phyloP scores from a whole-genome alignment of 83 land plant species.

The Picea abies region DNA sequence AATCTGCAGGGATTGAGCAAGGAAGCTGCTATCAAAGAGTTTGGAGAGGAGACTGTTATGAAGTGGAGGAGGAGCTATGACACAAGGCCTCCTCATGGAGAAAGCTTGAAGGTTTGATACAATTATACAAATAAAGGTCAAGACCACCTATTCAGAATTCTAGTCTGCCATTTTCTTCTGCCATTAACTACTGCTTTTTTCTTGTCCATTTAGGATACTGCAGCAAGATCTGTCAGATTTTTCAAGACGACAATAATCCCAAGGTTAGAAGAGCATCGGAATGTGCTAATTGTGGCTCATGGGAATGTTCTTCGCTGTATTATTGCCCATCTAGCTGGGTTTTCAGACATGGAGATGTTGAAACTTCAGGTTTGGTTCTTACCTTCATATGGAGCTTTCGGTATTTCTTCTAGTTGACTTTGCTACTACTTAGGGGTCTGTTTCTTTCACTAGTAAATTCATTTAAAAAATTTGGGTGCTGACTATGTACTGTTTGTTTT shows the following conservation, averaged over 20 bases:
- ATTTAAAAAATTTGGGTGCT: not conserved
- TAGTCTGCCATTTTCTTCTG: not conserved
- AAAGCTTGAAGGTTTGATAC: constrained; percentile 52
- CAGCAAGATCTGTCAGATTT: constrained; percentile 31
- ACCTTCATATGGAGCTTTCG: not conserved
- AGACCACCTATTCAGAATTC: not conserved
- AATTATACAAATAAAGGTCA: constrained; percentile 3
- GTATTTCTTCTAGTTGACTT: not conserved
- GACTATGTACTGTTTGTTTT: not conserved
- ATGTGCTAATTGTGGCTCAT: constrained; percentile 52
- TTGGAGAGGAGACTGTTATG: constrained; percentile 42
- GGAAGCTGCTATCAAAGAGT: constrained; percentile 41
- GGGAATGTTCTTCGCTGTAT: constrained; percentile 60
- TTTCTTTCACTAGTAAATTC: not conserved
- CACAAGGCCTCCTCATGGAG: constrained; percentile 57
- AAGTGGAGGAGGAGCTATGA: constrained; percentile 55
- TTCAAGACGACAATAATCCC: constrained; percentile 47
- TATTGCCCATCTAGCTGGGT: constrained; percentile 41
- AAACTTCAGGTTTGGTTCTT: constrained; percentile 39
- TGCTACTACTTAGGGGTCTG: not conserved
- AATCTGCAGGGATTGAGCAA: constrained; percentile 51
- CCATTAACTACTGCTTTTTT: not conserved
- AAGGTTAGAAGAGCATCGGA: constrained; percentile 46
- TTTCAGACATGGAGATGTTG: constrained; percentile 48
- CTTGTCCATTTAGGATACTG: constrained; percentile 38